Base-by-base conservation (phyloP, 305 asterid species). In the Stenogyne calaminthoides region DNA sequence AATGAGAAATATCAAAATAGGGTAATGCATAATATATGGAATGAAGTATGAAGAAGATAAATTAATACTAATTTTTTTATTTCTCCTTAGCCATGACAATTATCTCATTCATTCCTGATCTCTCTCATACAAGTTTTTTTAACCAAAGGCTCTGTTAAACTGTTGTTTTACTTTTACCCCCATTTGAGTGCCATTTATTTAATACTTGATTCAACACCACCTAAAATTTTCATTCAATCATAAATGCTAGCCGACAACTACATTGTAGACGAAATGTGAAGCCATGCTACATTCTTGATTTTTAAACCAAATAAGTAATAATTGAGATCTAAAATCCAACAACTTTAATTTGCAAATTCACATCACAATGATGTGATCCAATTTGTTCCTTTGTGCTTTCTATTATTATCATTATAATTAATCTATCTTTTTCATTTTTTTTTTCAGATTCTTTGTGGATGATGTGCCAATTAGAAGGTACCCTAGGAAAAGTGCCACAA, bases 381-480 rank as follows among this genome's bases (percentile, higher is more conserved):
- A 51, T 72, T 71, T 75, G 82, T 78, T 58, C 16, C 34, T 49
- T 77, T 63, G 42, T 12, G 12, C 3, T 78, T 78, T 73, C 77
- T 72, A 64, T 9, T 52, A 69, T 65, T 65, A 51, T 49, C 27
- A 10, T 47, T 49, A 47, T n/a, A n/a, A 39, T 5, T 1, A n/a
- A 49, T 49, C n/a, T 5, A 49, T 15, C 1, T n/a, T 49, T 14
- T 47, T 47, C 9, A 42, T 76, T n/a, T n/a, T n/a, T n/a, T n/a
- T 12, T 76, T 73, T 39, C 27, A 93, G 98, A 85, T 93, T 93
- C 82, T 78, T 93, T 27, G 97, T 93, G 15, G 98, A 93, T 71
- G 96, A 93, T 82, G 88, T 93, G 71, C 98, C 98, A 22, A 89
- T 93, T 47, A 83, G 97, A 75, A 84, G 92, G 82, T 93, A 93